Evolutionary conservation across 108 stramenopile genomes (phyloP), one percentile per base, ranked within the genome.

Genomic region (Asterionellopsis glacialis): DNA sequence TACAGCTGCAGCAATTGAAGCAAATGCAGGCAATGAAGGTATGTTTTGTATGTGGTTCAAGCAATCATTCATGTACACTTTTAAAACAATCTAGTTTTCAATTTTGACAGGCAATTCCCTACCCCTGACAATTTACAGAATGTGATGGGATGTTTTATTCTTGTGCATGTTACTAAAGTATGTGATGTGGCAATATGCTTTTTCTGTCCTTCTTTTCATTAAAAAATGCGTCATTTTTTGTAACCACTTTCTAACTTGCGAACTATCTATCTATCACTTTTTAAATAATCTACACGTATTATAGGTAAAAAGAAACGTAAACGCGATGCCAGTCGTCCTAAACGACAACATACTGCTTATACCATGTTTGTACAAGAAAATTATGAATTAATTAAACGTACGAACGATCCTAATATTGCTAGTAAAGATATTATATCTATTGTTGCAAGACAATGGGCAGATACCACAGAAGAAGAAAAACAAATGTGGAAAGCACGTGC

Each of bases 1-100:
- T 13, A 70, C 69, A 0, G 75, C 75, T 13, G 47, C 56, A 1
- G 48, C 59, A 10, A 76, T 76, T 33, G 75, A 76, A 41, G 69
- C 64, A 25, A 65, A 70, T 47, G 45, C 45, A 16, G 16, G 18
- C n/a, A 21, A 16, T 21, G 45, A 47, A 47, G 45, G 45, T 47
- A 47, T 19, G 45, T 19, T 33, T 33, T 33, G 33, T 33, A 33
- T 33, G 33, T n/a, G n/a, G n/a, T n/a, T n/a, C n/a, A n/a, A n/a
- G n/a, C n/a, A n/a, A n/a, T n/a, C n/a, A n/a, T n/a, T n/a, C n/a
- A n/a, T n/a, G n/a, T n/a, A n/a, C n/a, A n/a, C n/a, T n/a, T n/a
- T n/a, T n/a, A n/a, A n/a, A n/a, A n/a, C n/a, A n/a, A n/a, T n/a
- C n/a, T n/a, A n/a, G n/a, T n/a, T n/a, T n/a, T n/a, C n/a, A n/a